Conservation (phyloP, 2,329 filamentous ascomycete genomes). For the Fusarium succisae region DNA sequence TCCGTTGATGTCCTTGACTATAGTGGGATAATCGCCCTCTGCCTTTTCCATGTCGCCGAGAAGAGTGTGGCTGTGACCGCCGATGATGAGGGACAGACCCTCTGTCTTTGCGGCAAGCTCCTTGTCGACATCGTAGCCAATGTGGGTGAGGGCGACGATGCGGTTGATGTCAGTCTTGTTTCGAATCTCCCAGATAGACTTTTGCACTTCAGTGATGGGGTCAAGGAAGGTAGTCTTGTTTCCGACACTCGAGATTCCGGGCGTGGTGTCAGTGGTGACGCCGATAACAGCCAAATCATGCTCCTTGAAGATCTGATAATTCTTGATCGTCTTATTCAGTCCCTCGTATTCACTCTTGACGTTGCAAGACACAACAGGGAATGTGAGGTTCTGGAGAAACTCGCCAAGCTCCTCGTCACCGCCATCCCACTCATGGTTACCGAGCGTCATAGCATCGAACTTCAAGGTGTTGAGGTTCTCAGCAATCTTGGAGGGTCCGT, state of each 20-base stretch:
- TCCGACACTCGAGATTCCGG: conserved; percentile 67
- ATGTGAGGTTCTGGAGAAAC: conserved; percentile 71
- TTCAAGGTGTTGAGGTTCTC: conserved; percentile 71
- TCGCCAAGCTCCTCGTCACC: conserved; percentile 70
- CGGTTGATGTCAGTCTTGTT: conserved; percentile 69
- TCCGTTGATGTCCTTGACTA: conserved; percentile 67
- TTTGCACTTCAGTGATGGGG: conserved; percentile 66
- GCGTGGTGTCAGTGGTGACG: conserved; percentile 68
- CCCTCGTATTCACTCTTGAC: conserved; percentile 67
- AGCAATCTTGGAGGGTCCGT: conserved; percentile 74
- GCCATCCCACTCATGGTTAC: conserved; percentile 74
- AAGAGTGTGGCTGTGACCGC: conserved; percentile 68
- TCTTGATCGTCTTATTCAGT: conserved; percentile 71
- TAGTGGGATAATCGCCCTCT: conserved; percentile 70
- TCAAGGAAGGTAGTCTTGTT: conserved; percentile 67
- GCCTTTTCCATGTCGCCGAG: conserved; percentile 68
- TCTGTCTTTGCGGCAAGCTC: conserved; percentile 67
- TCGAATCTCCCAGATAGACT: conserved; percentile 69
- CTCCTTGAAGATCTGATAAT: conserved; percentile 71
- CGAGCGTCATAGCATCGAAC: conserved; percentile 75
- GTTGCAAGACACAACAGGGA: conserved; percentile 71
- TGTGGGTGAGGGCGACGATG: conserved; percentile 73
- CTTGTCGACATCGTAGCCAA: conserved; percentile 72
- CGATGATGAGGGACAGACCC: conserved; percentile 74
- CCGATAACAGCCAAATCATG: conserved; percentile 71